These are phyloP conservation scores for Hypoxylon trugodes DNA, from an alignment of 495 filamentous ascomycete genomes.

Conservation along the genomic window DNA sequence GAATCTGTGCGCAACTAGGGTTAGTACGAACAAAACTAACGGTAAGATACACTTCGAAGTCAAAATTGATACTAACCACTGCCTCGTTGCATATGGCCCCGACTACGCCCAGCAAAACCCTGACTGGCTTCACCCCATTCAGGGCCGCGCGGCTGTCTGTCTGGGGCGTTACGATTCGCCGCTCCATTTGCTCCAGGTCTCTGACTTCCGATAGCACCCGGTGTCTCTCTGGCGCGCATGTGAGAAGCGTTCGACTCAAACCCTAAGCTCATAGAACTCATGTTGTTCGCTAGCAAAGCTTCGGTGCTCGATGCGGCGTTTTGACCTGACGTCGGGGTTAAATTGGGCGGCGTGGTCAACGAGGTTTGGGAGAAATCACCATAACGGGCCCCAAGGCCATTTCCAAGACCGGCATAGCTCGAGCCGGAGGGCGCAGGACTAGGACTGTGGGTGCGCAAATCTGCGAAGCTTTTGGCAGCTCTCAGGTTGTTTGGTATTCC, in stretches of 20 bases:
- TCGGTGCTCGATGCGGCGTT: conserved; percentile 60
- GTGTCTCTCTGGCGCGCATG: conserved; percentile 50
- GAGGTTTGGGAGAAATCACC: conserved; percentile 64
- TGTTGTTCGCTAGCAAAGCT: conserved; percentile 63
- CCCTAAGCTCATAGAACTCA: conserved; percentile 70
- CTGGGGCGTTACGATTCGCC: conserved; percentile 72
- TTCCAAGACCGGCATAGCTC: conserved; percentile 73
- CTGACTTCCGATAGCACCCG: conserved; percentile 88
- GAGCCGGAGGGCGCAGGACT: conserved; percentile 90
- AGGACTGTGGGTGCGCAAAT: conserved; percentile 92
- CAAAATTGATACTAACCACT: conserved; percentile 66
- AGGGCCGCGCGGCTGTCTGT: conserved; percentile 85
- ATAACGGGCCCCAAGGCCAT: conserved; percentile 56
- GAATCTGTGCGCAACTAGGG: conserved; percentile 39
- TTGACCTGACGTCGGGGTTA: conserved; percentile 79
- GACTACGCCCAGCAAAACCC: conserved; percentile 71
- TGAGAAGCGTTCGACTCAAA: conserved; percentile 60
- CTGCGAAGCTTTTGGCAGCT: conserved; percentile 95
- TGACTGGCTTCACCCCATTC: conserved; percentile 71
- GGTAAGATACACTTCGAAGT: conserved; percentile 4
- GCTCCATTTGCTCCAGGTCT: conserved; percentile 73
- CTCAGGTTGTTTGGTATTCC: conserved; percentile 76
- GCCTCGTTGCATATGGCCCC: conserved; percentile 81
- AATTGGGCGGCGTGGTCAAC: conserved; percentile 71
- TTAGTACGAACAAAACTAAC: conserved; percentile 26